Percentiles rank a stretch among this genome's conserved stretches.
Conservation (phyloP, 257 asterid species). For the Apocynum venetum region DNA sequence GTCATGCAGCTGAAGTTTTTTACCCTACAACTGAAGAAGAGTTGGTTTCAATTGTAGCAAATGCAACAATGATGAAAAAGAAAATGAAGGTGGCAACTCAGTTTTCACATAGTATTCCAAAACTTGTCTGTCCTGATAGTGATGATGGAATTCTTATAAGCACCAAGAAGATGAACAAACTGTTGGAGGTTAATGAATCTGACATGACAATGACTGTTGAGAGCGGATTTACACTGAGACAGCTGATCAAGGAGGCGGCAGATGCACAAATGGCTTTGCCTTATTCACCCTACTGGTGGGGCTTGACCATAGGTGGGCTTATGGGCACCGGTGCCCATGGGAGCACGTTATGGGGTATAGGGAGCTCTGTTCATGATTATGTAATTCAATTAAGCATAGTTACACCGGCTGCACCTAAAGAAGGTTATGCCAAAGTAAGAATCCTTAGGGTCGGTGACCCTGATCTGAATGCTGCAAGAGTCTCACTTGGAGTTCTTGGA, state of each 20-base stretch:
- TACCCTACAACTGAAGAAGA: slow-evolving; percentile 50
- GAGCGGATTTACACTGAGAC: slow-evolving; percentile 52
- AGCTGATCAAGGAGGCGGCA: slow-evolving; percentile 43
- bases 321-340: slow-evolving; percentile 78
- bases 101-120: slow-evolving; percentile 62
- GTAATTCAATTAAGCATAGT: slow-evolving; percentile 42
- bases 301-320: slow-evolving; percentile 64
- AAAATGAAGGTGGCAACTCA: slow-evolving; percentile 52
- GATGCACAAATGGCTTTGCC: slow-evolving; percentile 46
- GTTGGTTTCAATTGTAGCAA: slow-evolving; percentile 43
- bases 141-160: slow-evolving; percentile 46
- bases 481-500: slow-evolving; percentile 77
- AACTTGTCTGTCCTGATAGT: slow-evolving; percentile 59
- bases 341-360: slow-evolving; percentile 63
- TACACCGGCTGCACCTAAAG: slow-evolving; percentile 33
- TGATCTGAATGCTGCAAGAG: slow-evolving; percentile 55
- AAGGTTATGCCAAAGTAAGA: slow-evolving; percentile 44
- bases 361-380: slow-evolving; percentile 62
- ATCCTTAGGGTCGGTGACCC: slow-evolving; percentile 30
- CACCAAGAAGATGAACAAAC: slow-evolving; percentile 40
- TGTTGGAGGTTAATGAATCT: slow-evolving; percentile 16
- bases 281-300: slow-evolving; percentile 72
- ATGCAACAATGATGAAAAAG: slow-evolving; percentile 24
- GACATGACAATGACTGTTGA: slow-evolving; percentile 52
- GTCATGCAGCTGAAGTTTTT: slow-evolving; percentile 44